Evolutionary conservation across 2,329 filamentous ascomycete species (phyloP).

Genomic region (Nakataea oryzae): DNA sequence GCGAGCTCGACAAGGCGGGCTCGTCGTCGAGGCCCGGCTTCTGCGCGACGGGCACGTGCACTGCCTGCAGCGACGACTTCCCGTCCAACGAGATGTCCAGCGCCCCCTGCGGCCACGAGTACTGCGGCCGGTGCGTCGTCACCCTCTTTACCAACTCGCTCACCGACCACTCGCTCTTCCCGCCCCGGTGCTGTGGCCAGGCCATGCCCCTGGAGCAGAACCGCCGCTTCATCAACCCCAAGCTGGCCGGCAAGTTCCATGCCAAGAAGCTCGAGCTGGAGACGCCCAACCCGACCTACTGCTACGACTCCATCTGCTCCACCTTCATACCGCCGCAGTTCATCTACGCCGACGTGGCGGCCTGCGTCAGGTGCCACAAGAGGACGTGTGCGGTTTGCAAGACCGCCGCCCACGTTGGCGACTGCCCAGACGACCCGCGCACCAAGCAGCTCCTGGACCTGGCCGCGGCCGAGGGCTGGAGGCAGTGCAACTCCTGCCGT

Average conservation of each 20-base stretch:
- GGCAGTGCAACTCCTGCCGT: constrained; percentile 34
- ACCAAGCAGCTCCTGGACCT: constrained; percentile 27
- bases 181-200: constrained; percentile 39
- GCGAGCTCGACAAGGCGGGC: not conserved
- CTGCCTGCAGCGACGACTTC: not conserved
- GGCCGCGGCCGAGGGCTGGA: constrained; percentile 35
- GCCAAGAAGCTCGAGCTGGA: constrained; percentile 37
- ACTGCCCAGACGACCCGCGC: constrained; percentile 34
- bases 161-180: constrained; percentile 40
- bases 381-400: constrained; percentile 44
- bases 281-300: constrained; percentile 38
- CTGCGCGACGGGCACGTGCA: too few relatives aligned
- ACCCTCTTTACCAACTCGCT: constrained; percentile 31
- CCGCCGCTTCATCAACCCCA: constrained; percentile 21
- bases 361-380: constrained; percentile 28
- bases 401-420: constrained; percentile 26
- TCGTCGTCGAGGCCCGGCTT: not conserved
- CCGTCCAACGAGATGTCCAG: not conserved
- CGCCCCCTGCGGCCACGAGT: constrained; percentile 32
- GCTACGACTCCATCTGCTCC: constrained; percentile 29
- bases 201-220: constrained; percentile 25
- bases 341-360: constrained; percentile 25
- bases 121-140: constrained; percentile 38
- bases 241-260: constrained; percentile 23
- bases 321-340: constrained; percentile 27